Base-by-base conservation (phyloP, 208 protist species). In the Naegleria fowleri region DNA sequence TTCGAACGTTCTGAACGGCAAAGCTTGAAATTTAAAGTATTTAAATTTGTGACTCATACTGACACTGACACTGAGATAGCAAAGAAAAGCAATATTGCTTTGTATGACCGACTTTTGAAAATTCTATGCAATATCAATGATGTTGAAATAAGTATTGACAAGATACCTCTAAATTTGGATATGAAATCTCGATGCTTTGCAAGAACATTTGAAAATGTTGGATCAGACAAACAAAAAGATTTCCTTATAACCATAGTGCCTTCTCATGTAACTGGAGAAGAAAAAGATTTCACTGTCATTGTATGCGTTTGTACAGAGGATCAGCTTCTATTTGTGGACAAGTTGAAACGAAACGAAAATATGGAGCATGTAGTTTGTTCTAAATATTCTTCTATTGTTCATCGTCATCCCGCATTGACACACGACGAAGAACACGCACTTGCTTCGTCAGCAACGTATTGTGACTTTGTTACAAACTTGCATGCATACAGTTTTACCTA, bases 401-500 rank as follows among this genome's bases (percentile, higher is more conserved):
- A 22, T 4, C 19, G 19, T 29, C 2, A 67, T 13, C 55, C 55
- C 3, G 43, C 43, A 48, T 13, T 67, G 19, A 19, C 22, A 13
- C 55, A 67, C 13, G 55, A 67, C 2, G 55, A 67, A 13, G 67
- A 79, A 13, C 29, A 79, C 0, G 29, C 29, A 25, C 9, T 36
- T 48, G 15, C 83, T 48, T 16, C 13, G 29, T 40, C 38, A 33
- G 13, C 15, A 43, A 19, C 13, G 4, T 86, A 86, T 86, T 86
- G 15, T 22, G 83, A 86, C 29, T 86, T 86, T 19, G 15, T 86
- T 48, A 51, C 40, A 48, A 86, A 86, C 25, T n/a, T 86, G 5
- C 84, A 87, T 55, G 6, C 19, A 22, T 87, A 87, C 33, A 87
- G 84, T 33, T 89, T 55, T 75, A 13, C 86, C 5, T 89, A 67